Percentiles rank a stretch among this genome's conserved stretches.
phyloP scores from a whole-genome alignment of 768 basidiomycete species.

The Vararia minispora region DNA sequence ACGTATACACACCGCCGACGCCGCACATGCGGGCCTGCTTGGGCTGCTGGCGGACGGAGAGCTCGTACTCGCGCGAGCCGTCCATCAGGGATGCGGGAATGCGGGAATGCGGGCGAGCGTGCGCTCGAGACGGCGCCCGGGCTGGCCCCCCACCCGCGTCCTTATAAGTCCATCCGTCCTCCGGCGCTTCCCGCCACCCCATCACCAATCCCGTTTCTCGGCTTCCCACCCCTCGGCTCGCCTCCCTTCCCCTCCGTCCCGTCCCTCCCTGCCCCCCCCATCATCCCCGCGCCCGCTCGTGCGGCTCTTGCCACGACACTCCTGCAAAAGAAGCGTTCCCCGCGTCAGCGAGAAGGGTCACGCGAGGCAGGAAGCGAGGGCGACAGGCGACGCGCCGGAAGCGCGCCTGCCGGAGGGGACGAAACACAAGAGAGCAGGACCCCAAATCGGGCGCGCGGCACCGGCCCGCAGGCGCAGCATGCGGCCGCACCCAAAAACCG shows the following conservation, averaged over 20 bases:
- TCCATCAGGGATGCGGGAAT: constrained; percentile 8
- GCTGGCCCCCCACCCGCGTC: too few species aligned
- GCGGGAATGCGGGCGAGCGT: constrained; percentile 6
- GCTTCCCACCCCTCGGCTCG: too few species aligned
- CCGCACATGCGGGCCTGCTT: constrained; percentile 90
- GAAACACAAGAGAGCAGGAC: too few species aligned
- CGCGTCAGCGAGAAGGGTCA: too few species aligned
- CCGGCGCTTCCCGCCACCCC: too few species aligned
- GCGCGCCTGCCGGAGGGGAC: too few species aligned
- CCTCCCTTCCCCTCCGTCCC: too few species aligned
- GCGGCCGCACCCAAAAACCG: not conserved
- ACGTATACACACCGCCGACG: constrained; percentile 64
- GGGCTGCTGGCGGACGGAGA: constrained; percentile 82
- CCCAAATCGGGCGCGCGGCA: not conserved
- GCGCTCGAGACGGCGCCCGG: not conserved
- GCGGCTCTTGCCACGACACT: constrained; percentile 78
- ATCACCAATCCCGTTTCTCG: too few species aligned
- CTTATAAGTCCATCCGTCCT: too few species aligned
- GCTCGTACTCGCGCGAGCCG: constrained; percentile 64
- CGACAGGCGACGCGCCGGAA: too few species aligned
- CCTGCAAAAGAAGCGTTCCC: constrained; percentile 19
- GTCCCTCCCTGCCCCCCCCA: too few species aligned
- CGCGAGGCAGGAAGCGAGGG: too few species aligned
- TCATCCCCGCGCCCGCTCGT: constrained; percentile 48
- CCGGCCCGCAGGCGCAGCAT: not conserved